Conservation (phyloP, 148 eudicot genomes). For the Spergularia bocconei region DNA sequence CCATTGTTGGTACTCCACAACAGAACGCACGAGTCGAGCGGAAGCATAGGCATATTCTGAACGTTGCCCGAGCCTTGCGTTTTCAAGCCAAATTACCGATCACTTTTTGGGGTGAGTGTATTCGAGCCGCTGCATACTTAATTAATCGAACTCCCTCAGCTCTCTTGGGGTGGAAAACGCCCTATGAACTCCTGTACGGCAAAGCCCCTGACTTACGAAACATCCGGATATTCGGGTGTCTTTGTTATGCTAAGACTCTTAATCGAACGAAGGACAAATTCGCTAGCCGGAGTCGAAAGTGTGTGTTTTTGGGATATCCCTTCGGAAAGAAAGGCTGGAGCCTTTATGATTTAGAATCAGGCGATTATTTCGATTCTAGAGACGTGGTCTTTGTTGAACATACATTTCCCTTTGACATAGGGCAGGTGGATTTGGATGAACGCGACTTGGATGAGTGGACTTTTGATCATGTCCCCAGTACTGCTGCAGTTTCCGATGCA, state of each 20-base stretch:
- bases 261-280: neutral
- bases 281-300: neutral
- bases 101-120: neutral
- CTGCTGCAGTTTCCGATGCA: too few relatives aligned
- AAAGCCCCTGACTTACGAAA: neutral
- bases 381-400: too few relatives aligned
- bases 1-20: neutral
- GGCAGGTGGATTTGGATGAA: too few relatives aligned
- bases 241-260: neutral
- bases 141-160: neutral
- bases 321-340: neutral
- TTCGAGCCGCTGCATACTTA: neutral
- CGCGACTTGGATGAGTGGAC: too few relatives aligned
- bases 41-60: too few relatives aligned
- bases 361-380: too few relatives aligned
- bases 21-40: neutral
- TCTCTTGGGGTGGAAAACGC: neutral
- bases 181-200: neutral
- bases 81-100: neutral
- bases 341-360: neutral
- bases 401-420: too few relatives aligned
- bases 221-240: neutral
- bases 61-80: too few relatives aligned
- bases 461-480: too few relatives aligned
- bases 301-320: conserved; percentile 2